Conservation (phyloP, 2,329 filamentous ascomycete genomes). For the Aspergillus quadrilineatus region DNA sequence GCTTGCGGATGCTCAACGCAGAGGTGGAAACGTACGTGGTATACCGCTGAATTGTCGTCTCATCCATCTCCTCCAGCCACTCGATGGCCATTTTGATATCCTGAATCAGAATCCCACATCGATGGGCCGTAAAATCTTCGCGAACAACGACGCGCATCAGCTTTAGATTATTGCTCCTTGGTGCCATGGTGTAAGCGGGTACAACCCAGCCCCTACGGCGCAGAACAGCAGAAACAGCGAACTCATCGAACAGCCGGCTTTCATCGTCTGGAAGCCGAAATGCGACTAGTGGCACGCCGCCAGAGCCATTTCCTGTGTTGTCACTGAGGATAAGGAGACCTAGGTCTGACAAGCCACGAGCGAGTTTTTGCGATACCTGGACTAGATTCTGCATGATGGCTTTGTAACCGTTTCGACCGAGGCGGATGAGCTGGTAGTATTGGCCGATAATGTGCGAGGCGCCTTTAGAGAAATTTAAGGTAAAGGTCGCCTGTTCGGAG, state of each 20-base stretch:
- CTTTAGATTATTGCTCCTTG: slow-evolving; percentile 78
- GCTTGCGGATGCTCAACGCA: too few species aligned
- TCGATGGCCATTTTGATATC: slow-evolving; percentile 78
- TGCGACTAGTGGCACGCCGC: slow-evolving; percentile 83
- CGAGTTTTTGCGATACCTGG: too few species aligned
- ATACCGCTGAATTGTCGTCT: slow-evolving; percentile 67
- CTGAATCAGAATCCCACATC: slow-evolving; percentile 73
- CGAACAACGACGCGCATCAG: slow-evolving; percentile 90
- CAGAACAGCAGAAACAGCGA: slow-evolving; percentile 78
- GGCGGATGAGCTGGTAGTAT: slow-evolving; percentile 94
- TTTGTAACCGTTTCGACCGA: slow-evolving; percentile 88
- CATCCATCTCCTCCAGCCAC: slow-evolving; percentile 72
- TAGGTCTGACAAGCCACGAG: too few species aligned
- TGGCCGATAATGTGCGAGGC: slow-evolving; percentile 93
- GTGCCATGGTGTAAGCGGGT: slow-evolving; percentile 96
- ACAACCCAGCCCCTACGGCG: slow-evolving; percentile 89
- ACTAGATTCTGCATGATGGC: slow-evolving; percentile 79
- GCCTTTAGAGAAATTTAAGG: slow-evolving; percentile 95
- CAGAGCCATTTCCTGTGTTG: slow-evolving; percentile 79
- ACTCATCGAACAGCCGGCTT: slow-evolving; percentile 66
- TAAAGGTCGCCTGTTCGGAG: slow-evolving; percentile 92
- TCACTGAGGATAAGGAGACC: too few species aligned
- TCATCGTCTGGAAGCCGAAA: slow-evolving; percentile 67
- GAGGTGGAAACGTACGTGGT: slow-evolving; percentile 54
- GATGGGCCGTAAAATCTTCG: slow-evolving; percentile 81